Base-by-base conservation (phyloP, 768 basidiomycete species). In the Crepidotus variabilis region DNA sequence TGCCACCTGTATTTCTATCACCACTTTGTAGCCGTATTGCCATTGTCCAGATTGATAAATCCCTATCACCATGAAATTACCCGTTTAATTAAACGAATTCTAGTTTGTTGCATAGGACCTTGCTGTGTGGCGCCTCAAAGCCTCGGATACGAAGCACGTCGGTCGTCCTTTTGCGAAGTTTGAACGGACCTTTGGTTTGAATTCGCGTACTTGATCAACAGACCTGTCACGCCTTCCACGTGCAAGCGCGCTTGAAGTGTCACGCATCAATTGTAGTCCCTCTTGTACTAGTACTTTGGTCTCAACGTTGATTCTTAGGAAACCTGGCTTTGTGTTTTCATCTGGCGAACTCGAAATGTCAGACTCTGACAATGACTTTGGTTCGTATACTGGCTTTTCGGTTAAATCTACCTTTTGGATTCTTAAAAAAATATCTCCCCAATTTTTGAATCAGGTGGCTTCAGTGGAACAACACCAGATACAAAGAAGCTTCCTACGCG, bases 401-500 rank as follows among this genome's bases (percentile, higher is more conserved):
- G 18, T 5, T 3, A 16, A 43, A 5, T 43, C 11, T 43, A 43
- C 13, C 39, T 16, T 43, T 43, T 43, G 39, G 11, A 20, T 3
- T 43, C 13, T 11, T 43, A 43, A 20, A 4, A 5, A 43, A 43
- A 5, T 16, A 11, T 43, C 5, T 28, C 8, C 11, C 5, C 39
- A 16, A 43, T 3, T 43, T n/a, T 16, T 43, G 39, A 43, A 50
- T 20, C 33, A 67, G 66, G 66, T 23, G 66, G 66, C 33, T 62
- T 65, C 52, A 53, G 52, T 1, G 59, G 61, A n/a, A 66, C 64
- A 11, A 67, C 65, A 13, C 63, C 65, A 36, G 59, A 50, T 16
- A 20, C 47, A 6, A 50, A 50, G 23, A 61, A 35, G n/a, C 23
- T 32, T 20, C 55, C 60, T 28, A 28, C 28, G 28, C 21, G 48